phyloP scores from a whole-genome alignment of 148 eudicot genomes.

The Fagopyrum homotropicum region DNA sequence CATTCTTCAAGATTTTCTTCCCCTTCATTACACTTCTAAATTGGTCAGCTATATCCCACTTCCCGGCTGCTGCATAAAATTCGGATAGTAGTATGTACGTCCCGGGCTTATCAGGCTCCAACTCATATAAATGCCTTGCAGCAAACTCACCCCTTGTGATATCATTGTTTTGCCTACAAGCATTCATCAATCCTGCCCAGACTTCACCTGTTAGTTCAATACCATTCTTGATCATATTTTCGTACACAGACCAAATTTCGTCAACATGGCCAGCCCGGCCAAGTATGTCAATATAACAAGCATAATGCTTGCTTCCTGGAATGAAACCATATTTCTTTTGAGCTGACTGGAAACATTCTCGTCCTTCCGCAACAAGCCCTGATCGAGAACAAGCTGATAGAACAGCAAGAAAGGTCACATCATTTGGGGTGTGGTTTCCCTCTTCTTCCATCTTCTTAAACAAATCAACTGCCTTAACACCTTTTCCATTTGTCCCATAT shows the following conservation, averaged over 20 bases:
- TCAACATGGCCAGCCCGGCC: slow-evolving; percentile 66
- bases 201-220: slow-evolving; percentile 36
- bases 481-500: slow-evolving; percentile 52
- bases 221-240: slow-evolving; percentile 43
- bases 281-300: slow-evolving; percentile 71
- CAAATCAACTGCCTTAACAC: slow-evolving; percentile 45
- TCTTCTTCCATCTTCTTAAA: slow-evolving; percentile 49
- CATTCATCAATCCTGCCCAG: slow-evolving; percentile 65
- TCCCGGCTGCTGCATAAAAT: slow-evolving; percentile 36
- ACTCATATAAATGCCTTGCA: slow-evolving; percentile 30
- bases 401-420: slow-evolving; percentile 68
- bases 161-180: slow-evolving; percentile 35
- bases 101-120: slow-evolving; percentile 31
- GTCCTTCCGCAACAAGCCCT: slow-evolving; percentile 55
- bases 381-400: slow-evolving; percentile 71
- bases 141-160: slow-evolving; percentile 36
- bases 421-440: slow-evolving; percentile 36
- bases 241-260: slow-evolving; percentile 53
- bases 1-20: slow-evolving; percentile 16
- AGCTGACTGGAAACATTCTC: slow-evolving; percentile 52
- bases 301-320: slow-evolving; percentile 51
- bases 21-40: slow-evolving; percentile 36
- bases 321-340: slow-evolving; percentile 35
- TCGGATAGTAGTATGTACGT: slow-evolving; percentile 34
- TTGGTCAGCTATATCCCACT: slow-evolving; percentile 31